Conservation (phyloP, 2,329 filamentous ascomycete genomes). For the Camptophora hylomeconis region DNA sequence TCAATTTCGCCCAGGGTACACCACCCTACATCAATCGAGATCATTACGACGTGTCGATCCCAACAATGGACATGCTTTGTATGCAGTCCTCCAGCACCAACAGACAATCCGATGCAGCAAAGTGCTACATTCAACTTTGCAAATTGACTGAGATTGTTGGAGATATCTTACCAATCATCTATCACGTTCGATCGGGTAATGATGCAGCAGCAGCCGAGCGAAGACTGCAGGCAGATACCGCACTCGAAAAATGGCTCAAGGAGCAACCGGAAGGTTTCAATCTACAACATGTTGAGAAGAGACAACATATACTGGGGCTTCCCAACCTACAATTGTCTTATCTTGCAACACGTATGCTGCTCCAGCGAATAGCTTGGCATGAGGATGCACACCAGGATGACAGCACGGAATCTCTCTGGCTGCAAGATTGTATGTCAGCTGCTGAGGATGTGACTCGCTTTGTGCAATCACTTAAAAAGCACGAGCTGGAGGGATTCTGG, state of each 20-base stretch:
- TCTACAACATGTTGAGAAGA: conserved; percentile 21
- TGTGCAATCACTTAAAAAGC: conserved; percentile 29
- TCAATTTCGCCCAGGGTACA: conserved; percentile 42
- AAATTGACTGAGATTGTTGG: conserved; percentile 34
- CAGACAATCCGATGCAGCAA: conserved; percentile 30
- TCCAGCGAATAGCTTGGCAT: conserved; percentile 33
- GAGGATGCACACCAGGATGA: conserved; percentile 20
- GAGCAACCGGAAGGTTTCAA: conserved; percentile 31
- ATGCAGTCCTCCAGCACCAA: too few species aligned
- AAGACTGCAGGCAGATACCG: conserved; percentile 31
- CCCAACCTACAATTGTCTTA: conserved; percentile 33
- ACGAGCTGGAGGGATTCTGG: conserved; percentile 14
- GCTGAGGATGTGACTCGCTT: conserved; percentile 13
- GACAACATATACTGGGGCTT: conserved; percentile 26
- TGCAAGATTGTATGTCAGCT: conserved; percentile 10
- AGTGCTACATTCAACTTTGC: conserved; percentile 41
- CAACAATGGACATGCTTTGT: conserved; percentile 32
- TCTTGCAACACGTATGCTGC: conserved; percentile 33
- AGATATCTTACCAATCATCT: conserved; percentile 33
- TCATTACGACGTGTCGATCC: conserved; percentile 44
- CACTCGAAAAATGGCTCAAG: conserved; percentile 33
- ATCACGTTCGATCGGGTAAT: conserved; percentile 30
- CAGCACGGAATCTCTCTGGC: conserved; percentile 15
- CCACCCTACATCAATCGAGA: conserved; percentile 40
- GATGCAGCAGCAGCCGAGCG: conserved; percentile 32